Evolutionary conservation across 1,284 basidiomycete species (phyloP), one percentile per base, ranked within the genome.

Genomic region (Moesziomyces sp.): DNA sequence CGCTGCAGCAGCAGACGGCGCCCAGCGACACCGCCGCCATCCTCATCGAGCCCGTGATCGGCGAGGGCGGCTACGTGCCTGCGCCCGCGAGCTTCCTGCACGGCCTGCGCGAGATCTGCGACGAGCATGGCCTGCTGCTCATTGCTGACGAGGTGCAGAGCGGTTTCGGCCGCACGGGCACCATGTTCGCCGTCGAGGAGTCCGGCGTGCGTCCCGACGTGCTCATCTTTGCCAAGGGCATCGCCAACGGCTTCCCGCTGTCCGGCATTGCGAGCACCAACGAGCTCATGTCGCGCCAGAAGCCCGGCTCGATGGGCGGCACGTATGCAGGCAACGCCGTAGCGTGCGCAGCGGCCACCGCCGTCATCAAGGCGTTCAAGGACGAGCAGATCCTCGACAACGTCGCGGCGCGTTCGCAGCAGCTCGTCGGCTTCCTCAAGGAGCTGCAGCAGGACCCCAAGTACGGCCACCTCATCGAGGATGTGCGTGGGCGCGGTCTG

Each of bases 81-180:
- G 93, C 94, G 0, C 93, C 94, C 0, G 80, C 89, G 1, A 88
- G 89, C 26, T 98, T 92, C 87, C 85, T 99, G 68, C 86, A 89
- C 52, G 93, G 92, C 46, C 85, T 98, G 56, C 88, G 94, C 59
- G 87, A 89, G 66, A 88, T 95, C 43, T 97, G 95, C 85, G 93
- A 97, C 84, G 88, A 92, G 84, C 88, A 97, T 83, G 89, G 88
- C 70, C 93, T 97, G 0, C 87, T 99, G 24, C 87, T 99, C 47
- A 98, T 99, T 83, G 95, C 93, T 78, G 96, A 99, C 83, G 96
- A 99, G 86, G 94, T 99, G 70, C 96, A 99, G 86, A 97, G 94
- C 28, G 82, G 82, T 3, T 71, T 80, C 45, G 82, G 78, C 13
- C 67, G 82, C 24, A 83, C 82, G n/a, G 82, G 82, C n/a, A 77